Conservation (phyloP, 495 filamentous ascomycete genomes). For the Aspergillus avenaceus region DNA sequence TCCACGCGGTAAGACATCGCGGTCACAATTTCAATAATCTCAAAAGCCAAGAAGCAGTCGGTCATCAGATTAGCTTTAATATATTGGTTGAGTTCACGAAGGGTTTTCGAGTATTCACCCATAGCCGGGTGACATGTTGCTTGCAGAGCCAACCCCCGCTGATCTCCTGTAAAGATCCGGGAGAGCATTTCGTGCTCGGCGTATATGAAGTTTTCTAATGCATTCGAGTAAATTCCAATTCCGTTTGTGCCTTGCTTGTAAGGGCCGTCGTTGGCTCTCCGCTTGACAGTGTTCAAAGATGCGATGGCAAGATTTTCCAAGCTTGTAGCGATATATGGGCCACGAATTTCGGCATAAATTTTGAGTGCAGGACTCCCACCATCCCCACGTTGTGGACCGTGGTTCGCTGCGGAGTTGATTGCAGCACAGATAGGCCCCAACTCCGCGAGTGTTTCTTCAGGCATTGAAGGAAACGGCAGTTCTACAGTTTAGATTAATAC, state of each 20-base stretch:
- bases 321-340: conserved; percentile 74
- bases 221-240: conserved; percentile 83
- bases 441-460: conserved; percentile 52
- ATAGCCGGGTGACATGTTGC: conserved; percentile 73
- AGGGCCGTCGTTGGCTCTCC: conserved; percentile 70
- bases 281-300: conserved; percentile 82
- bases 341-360: conserved; percentile 81
- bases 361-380: conserved; percentile 58
- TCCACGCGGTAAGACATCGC: conserved; percentile 76
- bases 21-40: conserved; percentile 90
- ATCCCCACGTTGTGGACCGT: conserved; percentile 43
- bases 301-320: conserved; percentile 82
- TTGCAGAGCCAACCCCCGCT: conserved; percentile 74
- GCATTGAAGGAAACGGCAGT: conserved; percentile 63
- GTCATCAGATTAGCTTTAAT: conserved; percentile 82
- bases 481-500: too few species aligned
- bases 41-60: conserved; percentile 94
- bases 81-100: conserved; percentile 85
- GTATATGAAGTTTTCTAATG: conserved; percentile 78
- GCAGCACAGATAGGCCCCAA: conserved; percentile 55
- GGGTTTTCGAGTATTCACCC: conserved; percentile 75
- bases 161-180: conserved; percentile 75
- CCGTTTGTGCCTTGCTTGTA: conserved; percentile 92
- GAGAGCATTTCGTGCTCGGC: conserved; percentile 87
- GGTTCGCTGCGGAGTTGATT: conserved; percentile 49